Evolutionary conservation across 208 protist genomes (phyloP), one percentile per base, ranked within the genome.

Genomic region (Angomonas deanei): DNA sequence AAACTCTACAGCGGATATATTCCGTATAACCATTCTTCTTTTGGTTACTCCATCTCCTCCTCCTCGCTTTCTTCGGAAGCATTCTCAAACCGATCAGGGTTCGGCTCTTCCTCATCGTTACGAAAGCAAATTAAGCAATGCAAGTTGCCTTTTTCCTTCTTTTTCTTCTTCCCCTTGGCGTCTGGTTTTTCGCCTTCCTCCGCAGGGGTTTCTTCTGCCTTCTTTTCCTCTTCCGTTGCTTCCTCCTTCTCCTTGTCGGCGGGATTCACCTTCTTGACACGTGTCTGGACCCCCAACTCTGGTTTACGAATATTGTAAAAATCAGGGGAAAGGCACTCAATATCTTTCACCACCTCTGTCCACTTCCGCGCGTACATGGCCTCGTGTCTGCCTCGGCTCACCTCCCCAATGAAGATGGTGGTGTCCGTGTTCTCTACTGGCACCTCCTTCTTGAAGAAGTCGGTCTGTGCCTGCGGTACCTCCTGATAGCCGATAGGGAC

Each of bases 241-340:
- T 50, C 54, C 36, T 26, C 1, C 5, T 11, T 24, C 49, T 48
- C 34, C 30, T 32, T 42, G 58, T 32, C n/a, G 55, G 39, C 3
- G 42, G 36, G 3, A 21, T 24, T 3, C 32, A 0, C 11, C 28
- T 38, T 21, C 13, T 19, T 4, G 36, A 15, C 11, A 42, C 11
- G 36, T 47, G 63, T 74, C 63, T 96, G 87, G 38, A 96, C 68
- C 19, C 92, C 89, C 38, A 83, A 64, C 50, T 97, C 89, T 10
- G 85, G 81, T 26, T 85, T 82, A 2, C 92, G 88, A 58, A 94
- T 96, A 73, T 96, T 95, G 54, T 90, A 95, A 66, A 80, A 93
- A 19, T 92, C 30, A 15, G 92, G 89, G 0, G 72, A 83, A 32
- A 66, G 34, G 56, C 79, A 92, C 68, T 85, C 79, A 21, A 96